Base-by-base conservation (phyloP, 768 basidiomycete genomes). In the Cubamyces sp. region DNA sequence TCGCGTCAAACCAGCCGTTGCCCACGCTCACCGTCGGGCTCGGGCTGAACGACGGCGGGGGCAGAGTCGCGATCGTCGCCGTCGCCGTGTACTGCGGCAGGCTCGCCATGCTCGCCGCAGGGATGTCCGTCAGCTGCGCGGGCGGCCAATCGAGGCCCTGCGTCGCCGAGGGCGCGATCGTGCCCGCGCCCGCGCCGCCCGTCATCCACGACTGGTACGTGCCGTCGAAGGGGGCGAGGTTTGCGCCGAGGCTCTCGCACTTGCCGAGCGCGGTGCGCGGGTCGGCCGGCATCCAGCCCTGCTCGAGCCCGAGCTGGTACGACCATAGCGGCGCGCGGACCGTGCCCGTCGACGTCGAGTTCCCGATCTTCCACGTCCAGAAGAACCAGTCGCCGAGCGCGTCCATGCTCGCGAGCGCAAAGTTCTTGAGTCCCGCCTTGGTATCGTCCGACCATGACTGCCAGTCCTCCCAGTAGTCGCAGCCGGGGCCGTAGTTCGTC, bases 361-460 rank as follows among this genome's bases (percentile, higher is more conserved):
- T 81, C 50, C 86, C 87, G 54, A 89, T 83, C 78, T 87, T 88
- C 89, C 88, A 88, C 16, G 86, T 88, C 88, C 88, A 90, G 79
- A 82, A 90, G 77, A 88, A 90, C 77, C 78, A 87, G 68, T 88
- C 81, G 66, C 81, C 78, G 51, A 87, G 74, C 78, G 85, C 82
- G 57, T 88, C 87, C 86, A 88, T 87, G 52, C 79, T 79, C 25
- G 83, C 79, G 59, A 81, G 71, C 5, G 78, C 78, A 64, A 84
- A 82, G 65, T 77, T 74, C 71, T 73, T 71, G 12, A 87, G 66
- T 14, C 83, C 84, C 15, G 73, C 74, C 71, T 84, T 86, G 65
- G 75, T 77, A 4, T 77, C 74, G 42, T 75, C 74, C 56, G 78
- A 76, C 82, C 82, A 89, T 16, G 74, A 75, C 57, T 75, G 70